phyloP scores from a whole-genome alignment of 2,329 filamentous ascomycete species.

The Ophiostoma quercus region DNA sequence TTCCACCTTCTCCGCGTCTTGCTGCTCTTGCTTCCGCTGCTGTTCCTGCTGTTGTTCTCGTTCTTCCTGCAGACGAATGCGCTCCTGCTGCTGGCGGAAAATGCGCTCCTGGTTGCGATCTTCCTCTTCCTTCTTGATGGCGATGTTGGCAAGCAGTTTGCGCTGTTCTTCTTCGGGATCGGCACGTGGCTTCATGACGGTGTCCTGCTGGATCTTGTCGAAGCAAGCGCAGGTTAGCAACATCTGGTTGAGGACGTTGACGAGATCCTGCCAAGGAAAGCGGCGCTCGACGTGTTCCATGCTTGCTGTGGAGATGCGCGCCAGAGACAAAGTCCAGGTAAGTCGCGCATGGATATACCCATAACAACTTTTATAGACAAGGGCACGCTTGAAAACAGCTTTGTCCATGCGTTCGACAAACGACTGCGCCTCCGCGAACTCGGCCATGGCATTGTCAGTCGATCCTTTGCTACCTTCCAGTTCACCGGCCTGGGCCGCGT shows the following conservation, averaged over 20 bases:
- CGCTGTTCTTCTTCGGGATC: not conserved
- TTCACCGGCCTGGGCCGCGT: not conserved
- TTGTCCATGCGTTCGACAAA: slow-evolving; percentile 43
- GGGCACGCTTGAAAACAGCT: slow-evolving; percentile 44
- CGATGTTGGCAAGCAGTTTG: not conserved
- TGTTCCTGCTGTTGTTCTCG: not conserved
- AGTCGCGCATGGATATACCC: slow-evolving; percentile 59
- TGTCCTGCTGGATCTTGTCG: slow-evolving; percentile 37
- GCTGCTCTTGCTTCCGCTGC: not conserved
- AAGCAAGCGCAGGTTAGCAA: slow-evolving; percentile 30
- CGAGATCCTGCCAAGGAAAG: slow-evolving; percentile 40
- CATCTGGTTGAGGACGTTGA: slow-evolving; percentile 38
- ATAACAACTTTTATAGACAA: slow-evolving; percentile 50
- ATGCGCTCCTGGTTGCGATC: not conserved
- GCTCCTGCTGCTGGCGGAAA: not conserved
- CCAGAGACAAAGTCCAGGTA: slow-evolving; percentile 51
- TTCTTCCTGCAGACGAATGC: not conserved
- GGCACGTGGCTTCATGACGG: slow-evolving; percentile 36
- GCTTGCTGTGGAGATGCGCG: slow-evolving; percentile 36
- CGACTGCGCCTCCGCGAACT: not conserved
- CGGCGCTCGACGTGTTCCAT: slow-evolving; percentile 41
- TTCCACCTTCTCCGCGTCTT: not conserved
- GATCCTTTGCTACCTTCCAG: too few species aligned
- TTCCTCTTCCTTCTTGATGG: not conserved
- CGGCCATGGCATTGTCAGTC: not conserved